Conservation (phyloP, 306 rosid species). For the Lathyrus oleraceus region DNA sequence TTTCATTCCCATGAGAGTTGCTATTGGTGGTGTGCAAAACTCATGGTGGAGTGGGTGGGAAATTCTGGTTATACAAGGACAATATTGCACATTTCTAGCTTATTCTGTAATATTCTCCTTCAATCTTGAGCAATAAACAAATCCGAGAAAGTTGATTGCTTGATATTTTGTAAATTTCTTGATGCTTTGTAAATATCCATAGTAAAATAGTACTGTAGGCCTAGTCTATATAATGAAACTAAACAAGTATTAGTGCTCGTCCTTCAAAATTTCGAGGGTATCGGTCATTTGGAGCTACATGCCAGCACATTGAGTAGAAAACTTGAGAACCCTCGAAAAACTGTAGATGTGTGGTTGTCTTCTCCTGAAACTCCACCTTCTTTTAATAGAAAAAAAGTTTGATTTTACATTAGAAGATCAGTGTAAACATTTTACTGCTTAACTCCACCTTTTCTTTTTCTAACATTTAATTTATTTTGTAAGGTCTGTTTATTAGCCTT, state of each 20-base stretch:
- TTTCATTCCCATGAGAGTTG: slow-evolving; percentile 2
- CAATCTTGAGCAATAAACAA: too few species aligned
- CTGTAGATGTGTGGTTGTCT: neutral
- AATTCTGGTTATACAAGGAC: slow-evolving; percentile 1
- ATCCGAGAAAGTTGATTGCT: too few species aligned
- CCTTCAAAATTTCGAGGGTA: too few species aligned
- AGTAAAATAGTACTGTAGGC: too few species aligned
- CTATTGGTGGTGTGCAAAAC: slow-evolving; percentile 3
- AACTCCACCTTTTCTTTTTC: slow-evolving; percentile 12
- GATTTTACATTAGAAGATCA: neutral
- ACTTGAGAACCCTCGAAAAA: slow-evolving; percentile 13
- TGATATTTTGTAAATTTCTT: too few species aligned
- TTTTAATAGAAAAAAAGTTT: neutral
- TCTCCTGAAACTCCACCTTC: neutral
- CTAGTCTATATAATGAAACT: too few species aligned
- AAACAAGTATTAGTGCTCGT: too few species aligned
- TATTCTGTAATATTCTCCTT: slow-evolving; percentile 12
- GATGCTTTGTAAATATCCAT: too few species aligned
- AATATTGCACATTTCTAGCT: neutral
- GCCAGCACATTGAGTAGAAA: too few species aligned
- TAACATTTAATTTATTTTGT: neutral
- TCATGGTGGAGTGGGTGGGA: slow-evolving; percentile 9
- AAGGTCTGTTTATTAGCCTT: slow-evolving; percentile 6
- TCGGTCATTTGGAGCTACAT: too few species aligned
- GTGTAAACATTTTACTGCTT: neutral